Evolutionary conservation across 2,329 filamentous ascomycete species (phyloP).

Genomic region (Aspergillus sp.): DNA sequence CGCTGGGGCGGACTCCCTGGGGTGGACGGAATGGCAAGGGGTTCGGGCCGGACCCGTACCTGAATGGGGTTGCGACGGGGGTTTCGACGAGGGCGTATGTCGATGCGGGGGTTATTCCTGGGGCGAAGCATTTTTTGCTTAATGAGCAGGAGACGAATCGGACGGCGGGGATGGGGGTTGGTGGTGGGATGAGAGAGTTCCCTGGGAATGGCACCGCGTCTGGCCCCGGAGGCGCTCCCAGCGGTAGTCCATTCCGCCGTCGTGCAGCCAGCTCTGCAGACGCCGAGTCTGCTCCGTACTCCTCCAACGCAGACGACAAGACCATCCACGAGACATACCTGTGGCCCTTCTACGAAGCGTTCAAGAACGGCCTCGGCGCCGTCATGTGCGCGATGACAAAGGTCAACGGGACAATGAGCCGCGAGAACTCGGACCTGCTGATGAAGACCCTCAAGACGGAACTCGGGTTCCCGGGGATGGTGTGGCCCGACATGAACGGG

Average conservation of each 20-base stretch:
- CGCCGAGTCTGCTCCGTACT: conserved; percentile 1
- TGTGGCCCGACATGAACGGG: conserved; percentile 20
- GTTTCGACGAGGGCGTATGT: conserved; percentile 59
- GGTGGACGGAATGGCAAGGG: conserved; percentile 41
- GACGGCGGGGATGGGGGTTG: conserved; percentile 3
- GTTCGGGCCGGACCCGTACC: conserved; percentile 49
- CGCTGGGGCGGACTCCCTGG: conserved; percentile 26
- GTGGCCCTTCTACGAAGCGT: conserved; percentile 22
- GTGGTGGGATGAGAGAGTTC: neutral
- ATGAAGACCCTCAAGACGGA: conserved; percentile 19
- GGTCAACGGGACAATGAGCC: conserved; percentile 13
- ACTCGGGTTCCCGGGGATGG: conserved; percentile 22
- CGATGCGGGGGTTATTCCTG: conserved; percentile 49
- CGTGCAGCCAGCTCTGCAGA: conserved; percentile 1
- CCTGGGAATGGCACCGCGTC: conserved; percentile 1
- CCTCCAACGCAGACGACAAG: conserved; percentile 21
- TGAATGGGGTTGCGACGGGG: conserved; percentile 49
- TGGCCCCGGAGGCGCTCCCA: neutral
- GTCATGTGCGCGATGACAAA: conserved; percentile 25
- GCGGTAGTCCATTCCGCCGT: too few relatives aligned
- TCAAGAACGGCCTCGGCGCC: conserved; percentile 18
- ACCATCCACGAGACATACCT: conserved; percentile 23
- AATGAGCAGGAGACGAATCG: conserved; percentile 18
- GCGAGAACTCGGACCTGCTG: conserved; percentile 19
- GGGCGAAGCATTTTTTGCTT: conserved; percentile 17